Conservation (phyloP, 306 rosid genomes). For the Urtica urens region DNA sequence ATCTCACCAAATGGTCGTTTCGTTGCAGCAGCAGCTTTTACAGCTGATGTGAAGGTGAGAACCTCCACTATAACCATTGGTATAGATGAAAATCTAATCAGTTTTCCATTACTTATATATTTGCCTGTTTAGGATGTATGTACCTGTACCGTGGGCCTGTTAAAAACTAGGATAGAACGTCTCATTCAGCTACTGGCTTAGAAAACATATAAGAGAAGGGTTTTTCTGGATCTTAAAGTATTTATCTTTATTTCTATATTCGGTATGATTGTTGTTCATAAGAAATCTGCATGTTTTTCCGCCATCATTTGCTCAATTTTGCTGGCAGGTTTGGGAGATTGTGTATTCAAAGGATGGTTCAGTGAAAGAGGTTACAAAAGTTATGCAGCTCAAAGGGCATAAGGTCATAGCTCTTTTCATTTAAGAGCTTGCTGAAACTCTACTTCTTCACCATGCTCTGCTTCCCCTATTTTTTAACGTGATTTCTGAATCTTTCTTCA, state of each 20-base stretch:
- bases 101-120: neutral
- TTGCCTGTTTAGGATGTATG: neutral
- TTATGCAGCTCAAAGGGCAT: constrained; percentile 98
- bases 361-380: constrained; percentile 77
- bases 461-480: constrained; percentile 5
- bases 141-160: constrained; percentile 3
- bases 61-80: constrained; percentile 1
- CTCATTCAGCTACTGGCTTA: neutral
- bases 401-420: constrained; percentile 45
- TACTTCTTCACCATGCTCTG: neutral
- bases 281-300: neutral
- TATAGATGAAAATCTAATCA: neutral
- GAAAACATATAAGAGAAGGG: neutral
- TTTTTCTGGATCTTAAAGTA: no score
- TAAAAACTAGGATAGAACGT: neutral
- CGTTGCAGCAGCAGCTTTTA: constrained; percentile 98
- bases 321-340: constrained; percentile 81
- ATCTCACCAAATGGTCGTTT: constrained; percentile 96
- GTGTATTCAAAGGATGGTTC: constrained; percentile 91
- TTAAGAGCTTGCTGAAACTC: neutral
- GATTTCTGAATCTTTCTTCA: constrained; percentile 1
- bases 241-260: neutral
- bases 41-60: constrained; percentile 93
- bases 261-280: no score
- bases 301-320: neutral